Percentiles rank a stretch among this genome's conserved stretches.
These are phyloP conservation scores for Corrigiola litoralis DNA, from an alignment of 179 eudicot species.

Conservation along the genomic window DNA sequence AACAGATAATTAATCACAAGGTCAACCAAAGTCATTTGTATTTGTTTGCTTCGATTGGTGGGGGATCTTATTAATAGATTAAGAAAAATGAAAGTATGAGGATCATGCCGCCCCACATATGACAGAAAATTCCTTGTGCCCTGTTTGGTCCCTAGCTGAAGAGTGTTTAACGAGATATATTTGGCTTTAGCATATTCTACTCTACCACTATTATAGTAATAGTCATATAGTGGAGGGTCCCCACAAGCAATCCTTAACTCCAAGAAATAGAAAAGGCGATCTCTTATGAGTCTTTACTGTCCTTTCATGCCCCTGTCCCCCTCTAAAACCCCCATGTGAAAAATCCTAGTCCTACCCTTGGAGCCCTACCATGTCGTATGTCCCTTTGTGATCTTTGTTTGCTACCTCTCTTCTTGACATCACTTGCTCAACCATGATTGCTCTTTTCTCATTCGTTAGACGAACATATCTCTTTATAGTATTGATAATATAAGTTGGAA, in stretches of 20 bases:
- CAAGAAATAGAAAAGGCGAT: neutral
- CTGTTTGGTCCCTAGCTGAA: conserved; percentile 30
- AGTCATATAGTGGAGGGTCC: conserved; percentile 1
- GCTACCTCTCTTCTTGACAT: conserved; percentile 15
- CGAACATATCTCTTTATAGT: too few relatives aligned
- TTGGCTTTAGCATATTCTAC: conserved; percentile 6
- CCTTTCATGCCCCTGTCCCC: conserved; percentile 22
- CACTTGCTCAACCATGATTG: neutral
- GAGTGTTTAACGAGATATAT: conserved; percentile 15
- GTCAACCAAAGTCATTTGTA: conserved; percentile 29
- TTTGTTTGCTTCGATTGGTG: conserved; percentile 18
- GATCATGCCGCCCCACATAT: conserved; percentile 26
- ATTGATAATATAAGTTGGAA: too few relatives aligned
- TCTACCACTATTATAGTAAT: neutral
- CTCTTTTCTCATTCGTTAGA: too few relatives aligned
- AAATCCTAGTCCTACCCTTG: conserved; percentile 12
- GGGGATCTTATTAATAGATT: conserved; percentile 7
- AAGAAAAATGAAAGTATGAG: neutral
- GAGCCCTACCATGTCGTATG: conserved; percentile 14
- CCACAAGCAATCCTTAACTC: conserved; percentile 23
- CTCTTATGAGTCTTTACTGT: neutral
- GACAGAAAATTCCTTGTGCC: conserved; percentile 36
- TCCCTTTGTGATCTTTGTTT: conserved; percentile 11
- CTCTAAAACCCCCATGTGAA: conserved; percentile 24
- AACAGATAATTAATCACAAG: conserved; percentile 10